Conservation (phyloP, 257 asterid genomes). For the Plantago elongata region DNA sequence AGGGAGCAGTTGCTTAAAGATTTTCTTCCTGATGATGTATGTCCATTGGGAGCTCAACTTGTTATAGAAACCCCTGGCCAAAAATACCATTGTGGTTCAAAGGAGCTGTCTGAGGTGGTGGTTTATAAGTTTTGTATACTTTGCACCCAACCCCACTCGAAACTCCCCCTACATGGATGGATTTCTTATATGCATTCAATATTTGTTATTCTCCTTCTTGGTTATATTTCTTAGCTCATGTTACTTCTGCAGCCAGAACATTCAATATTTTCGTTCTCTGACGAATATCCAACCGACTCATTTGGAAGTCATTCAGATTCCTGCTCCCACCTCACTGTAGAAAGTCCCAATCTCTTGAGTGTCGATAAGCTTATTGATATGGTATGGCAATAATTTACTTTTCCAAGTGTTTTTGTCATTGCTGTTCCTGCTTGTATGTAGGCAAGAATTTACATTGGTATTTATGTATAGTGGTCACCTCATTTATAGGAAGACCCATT, state of each 20-base stretch:
- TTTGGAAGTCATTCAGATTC: conserved; percentile 40
- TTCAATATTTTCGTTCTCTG: conserved; percentile 37
- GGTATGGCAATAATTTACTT: conserved; percentile 32
- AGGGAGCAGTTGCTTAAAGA: conserved; percentile 60
- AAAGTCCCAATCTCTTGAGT: conserved; percentile 50
- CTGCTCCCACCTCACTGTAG: conserved; percentile 43
- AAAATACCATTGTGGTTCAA: conserved; percentile 34
- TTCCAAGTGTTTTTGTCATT: neutral
- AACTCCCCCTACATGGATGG: too few relatives aligned
- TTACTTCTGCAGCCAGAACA: conserved; percentile 34
- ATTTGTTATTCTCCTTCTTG: conserved; percentile 14
- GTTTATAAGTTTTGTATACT: neutral
- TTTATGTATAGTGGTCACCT: conserved; percentile 4
- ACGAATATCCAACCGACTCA: conserved; percentile 55
- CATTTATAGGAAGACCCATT: neutral
- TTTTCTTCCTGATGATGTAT: conserved; percentile 69
- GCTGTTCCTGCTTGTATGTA: conserved; percentile 8
- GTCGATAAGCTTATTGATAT: conserved; percentile 65
- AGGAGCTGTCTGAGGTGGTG: conserved; percentile 48
- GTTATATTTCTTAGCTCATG: conserved; percentile 19
- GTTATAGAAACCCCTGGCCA: conserved; percentile 44
- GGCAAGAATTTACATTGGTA: neutral
- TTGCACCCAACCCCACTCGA: too few relatives aligned
- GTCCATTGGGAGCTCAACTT: conserved; percentile 60
- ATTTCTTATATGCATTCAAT: conserved; percentile 10